These are phyloP conservation scores for Nepenthes gracilis DNA, from an alignment of 148 eudicot genomes.

Conservation along the genomic window DNA sequence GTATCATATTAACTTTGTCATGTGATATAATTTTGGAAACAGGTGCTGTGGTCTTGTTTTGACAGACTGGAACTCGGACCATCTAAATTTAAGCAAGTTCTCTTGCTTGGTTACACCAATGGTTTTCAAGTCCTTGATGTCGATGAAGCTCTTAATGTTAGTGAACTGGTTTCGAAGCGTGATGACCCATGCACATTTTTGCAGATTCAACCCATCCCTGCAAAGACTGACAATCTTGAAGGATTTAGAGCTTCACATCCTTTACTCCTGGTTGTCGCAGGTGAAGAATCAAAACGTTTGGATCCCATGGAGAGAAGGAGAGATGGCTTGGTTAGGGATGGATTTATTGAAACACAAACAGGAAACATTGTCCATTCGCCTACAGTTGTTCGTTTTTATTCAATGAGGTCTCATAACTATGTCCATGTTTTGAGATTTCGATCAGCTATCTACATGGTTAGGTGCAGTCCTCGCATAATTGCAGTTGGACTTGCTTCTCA, in stretches of 20 bases:
- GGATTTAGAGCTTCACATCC: conserved; percentile 67
- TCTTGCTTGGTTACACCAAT: conserved; percentile 79
- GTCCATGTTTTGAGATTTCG: conserved; percentile 78
- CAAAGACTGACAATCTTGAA: conserved; percentile 33
- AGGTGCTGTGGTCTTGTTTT: conserved; percentile 95
- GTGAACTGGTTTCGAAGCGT: conserved; percentile 81
- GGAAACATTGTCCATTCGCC: conserved; percentile 46
- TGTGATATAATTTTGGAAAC: conserved; percentile 14
- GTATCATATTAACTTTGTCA: too few species aligned
- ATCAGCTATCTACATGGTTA: conserved; percentile 68
- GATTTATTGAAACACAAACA: conserved; percentile 38
- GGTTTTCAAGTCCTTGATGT: conserved; percentile 97
- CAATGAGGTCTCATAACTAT: conserved; percentile 71
- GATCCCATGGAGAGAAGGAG: conserved; percentile 42
- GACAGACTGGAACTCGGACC: conserved; percentile 76
- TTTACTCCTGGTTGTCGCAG: conserved; percentile 82
- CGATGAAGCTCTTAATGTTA: conserved; percentile 74
- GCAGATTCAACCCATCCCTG: conserved; percentile 83
- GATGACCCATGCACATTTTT: conserved; percentile 86
- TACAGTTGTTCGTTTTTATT: conserved; percentile 90
- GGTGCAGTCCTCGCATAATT: conserved; percentile 85
- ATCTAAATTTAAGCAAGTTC: conserved; percentile 45
- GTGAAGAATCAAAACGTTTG: conserved; percentile 52
- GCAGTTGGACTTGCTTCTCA: conserved; percentile 92
- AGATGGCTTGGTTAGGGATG: conserved; percentile 31